phyloP scores from a whole-genome alignment of 352 stramenopile species.

The Nothophytophthora sp. region DNA sequence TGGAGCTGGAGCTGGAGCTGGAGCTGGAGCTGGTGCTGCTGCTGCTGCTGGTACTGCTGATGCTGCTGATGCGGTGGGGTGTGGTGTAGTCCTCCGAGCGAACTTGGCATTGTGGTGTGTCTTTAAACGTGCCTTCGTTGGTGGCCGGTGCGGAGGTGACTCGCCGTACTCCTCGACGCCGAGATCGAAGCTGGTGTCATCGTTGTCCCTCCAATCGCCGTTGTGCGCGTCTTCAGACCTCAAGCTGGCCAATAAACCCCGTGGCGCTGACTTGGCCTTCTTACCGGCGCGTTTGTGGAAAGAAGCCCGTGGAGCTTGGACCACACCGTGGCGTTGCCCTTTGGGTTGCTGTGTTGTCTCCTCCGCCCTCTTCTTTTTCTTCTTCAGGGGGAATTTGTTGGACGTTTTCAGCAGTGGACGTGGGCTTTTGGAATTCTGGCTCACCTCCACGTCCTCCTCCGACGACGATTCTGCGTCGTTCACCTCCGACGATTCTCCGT shows the following conservation, averaged over 20 bases:
- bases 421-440: constrained; percentile 3
- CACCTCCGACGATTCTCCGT: not conserved
- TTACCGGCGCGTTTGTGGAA: constrained; percentile 3
- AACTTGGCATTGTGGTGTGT: too few species aligned
- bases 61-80: too few species aligned
- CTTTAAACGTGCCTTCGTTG: constrained; percentile 17
- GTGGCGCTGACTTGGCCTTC: constrained; percentile 16
- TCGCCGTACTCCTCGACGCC: constrained; percentile 18
- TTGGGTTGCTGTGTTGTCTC: constrained; percentile 2
- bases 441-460: constrained; percentile 4
- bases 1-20: too few species aligned
- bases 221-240: not conserved
- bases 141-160: constrained; percentile 26
- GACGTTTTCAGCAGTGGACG: constrained; percentile 27
- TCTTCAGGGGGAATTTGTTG: constrained; percentile 13
- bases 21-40: too few species aligned
- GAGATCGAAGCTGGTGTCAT: constrained; percentile 28
- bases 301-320: not conserved
- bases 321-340: not conserved
- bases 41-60: too few species aligned
- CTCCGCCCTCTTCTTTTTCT: constrained; percentile 1
- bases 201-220: constrained; percentile 8
- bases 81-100: too few species aligned
- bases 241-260: constrained; percentile 5
- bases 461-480: too few species aligned